Conservation (phyloP, 345 rosid genomes). For the Rubroshorea leprosula region DNA sequence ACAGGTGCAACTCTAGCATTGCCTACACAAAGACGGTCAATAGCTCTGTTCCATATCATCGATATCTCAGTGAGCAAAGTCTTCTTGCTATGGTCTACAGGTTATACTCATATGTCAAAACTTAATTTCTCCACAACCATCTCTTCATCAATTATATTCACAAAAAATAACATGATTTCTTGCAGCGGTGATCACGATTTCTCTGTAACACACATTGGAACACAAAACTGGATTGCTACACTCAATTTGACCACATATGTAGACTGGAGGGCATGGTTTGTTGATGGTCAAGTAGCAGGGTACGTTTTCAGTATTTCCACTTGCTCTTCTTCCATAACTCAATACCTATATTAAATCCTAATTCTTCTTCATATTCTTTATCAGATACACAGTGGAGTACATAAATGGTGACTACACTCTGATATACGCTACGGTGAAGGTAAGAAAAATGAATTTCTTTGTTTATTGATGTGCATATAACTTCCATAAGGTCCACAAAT, state of each 20-base stretch:
- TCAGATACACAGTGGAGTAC: constrained; percentile 1
- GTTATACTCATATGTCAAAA: neutral
- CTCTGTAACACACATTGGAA: neutral
- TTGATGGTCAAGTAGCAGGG: constrained; percentile 8
- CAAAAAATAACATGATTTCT: neutral
- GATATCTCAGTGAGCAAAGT: neutral
- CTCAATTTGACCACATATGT: neutral
- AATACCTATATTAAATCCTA: too few species aligned
- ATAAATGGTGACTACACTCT: neutral
- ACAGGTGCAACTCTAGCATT: neutral
- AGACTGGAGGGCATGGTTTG: constrained; percentile 1
- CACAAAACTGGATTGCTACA: neutral
- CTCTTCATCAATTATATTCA: neutral
- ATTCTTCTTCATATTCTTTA: neutral
- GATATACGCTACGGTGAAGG: neutral
- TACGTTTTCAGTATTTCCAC: neutral
- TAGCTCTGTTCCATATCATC: neutral
- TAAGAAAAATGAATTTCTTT: neutral
- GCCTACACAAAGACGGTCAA: neutral
- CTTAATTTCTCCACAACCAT: neutral
- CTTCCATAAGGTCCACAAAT: too few species aligned
- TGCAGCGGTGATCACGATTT: constrained; percentile 2
- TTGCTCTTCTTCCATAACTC: neutral
- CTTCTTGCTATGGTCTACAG: neutral
- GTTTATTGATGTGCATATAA: too few species aligned